Evolutionary conservation across 2,329 filamentous ascomycete species (phyloP).

Genomic region (Arachnomyces sp.): DNA sequence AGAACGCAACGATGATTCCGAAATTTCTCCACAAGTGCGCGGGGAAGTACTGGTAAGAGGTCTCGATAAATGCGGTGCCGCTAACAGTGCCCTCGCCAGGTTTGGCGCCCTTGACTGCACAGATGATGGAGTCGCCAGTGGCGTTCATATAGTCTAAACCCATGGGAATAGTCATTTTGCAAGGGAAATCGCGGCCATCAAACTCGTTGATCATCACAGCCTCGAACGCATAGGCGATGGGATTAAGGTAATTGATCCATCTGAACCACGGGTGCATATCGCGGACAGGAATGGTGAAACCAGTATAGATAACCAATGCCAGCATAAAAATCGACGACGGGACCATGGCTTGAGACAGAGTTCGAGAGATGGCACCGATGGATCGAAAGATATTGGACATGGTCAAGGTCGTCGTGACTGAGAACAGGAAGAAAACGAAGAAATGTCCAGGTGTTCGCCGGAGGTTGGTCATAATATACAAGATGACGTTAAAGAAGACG

Average conservation of each 20-base stretch:
- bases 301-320: conserved; percentile 42
- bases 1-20: conserved; percentile 60
- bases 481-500: conserved; percentile 66
- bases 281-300: conserved; percentile 36
- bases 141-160: conserved; percentile 12
- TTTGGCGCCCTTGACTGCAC: conserved; percentile 40
- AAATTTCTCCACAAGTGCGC: conserved; percentile 62
- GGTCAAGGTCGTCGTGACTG: conserved; percentile 62
- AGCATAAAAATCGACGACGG: conserved; percentile 46
- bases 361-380: conserved; percentile 68
- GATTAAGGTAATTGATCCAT: conserved; percentile 78
- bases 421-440: conserved; percentile 78
- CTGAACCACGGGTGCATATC: conserved; percentile 73
- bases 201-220: conserved; percentile 80
- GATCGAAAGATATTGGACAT: conserved; percentile 86
- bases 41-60: conserved; percentile 51
- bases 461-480: conserved; percentile 86
- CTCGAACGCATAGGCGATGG: conserved; percentile 74
- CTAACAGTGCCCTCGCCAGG: conserved; percentile 46
- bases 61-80: conserved; percentile 52
- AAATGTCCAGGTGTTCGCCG: conserved; percentile 66
- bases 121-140: too few relatives aligned
- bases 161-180: conserved; percentile 37
- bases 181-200: conserved; percentile 52
- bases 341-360: conserved; percentile 51